phyloP scores from a whole-genome alignment of 2,329 filamentous ascomycete genomes.

The Phoma herbarum region DNA sequence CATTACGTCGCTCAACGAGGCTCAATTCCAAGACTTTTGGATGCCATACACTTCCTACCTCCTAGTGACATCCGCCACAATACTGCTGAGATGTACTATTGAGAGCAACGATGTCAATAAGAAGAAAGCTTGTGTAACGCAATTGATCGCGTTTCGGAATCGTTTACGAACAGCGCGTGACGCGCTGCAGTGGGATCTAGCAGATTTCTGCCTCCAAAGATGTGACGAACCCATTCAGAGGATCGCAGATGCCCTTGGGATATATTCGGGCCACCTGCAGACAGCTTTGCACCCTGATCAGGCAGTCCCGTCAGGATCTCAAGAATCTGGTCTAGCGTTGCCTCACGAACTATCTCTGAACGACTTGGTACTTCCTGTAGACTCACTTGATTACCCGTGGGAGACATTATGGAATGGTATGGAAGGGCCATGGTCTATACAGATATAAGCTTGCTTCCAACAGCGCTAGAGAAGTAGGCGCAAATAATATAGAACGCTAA shows the following conservation, averaged over 20 bases:
- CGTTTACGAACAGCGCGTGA: slow-evolving; percentile 22
- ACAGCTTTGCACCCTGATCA: neutral
- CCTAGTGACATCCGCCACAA: slow-evolving; percentile 29
- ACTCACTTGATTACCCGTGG: slow-evolving; percentile 29
- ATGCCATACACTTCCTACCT: slow-evolving; percentile 34
- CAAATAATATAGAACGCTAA: neutral
- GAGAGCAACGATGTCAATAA: slow-evolving; percentile 22
- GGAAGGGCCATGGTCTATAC: slow-evolving; percentile 26
- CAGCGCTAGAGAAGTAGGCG: too few relatives aligned
- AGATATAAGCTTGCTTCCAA: slow-evolving; percentile 14
- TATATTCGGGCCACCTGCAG: neutral
- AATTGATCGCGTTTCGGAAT: slow-evolving; percentile 20
- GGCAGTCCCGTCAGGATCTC: neutral
- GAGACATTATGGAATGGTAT: slow-evolving; percentile 28
- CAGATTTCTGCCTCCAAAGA: slow-evolving; percentile 32
- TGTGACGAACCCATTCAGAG: slow-evolving; percentile 33
- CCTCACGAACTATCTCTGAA: neutral
- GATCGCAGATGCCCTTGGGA: slow-evolving; percentile 24
- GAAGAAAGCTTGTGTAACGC: slow-evolving; percentile 17
- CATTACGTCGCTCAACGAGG: slow-evolving; percentile 18
- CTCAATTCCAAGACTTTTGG: slow-evolving; percentile 32
- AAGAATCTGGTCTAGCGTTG: neutral
- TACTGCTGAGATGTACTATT: slow-evolving; percentile 28
- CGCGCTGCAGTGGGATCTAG: slow-evolving; percentile 26
- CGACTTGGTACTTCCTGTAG: slow-evolving; percentile 23